Evolutionary conservation across 2,329 filamentous ascomycete genomes (phyloP), one percentile per base, ranked within the genome.

Genomic region (Nigrospora oryzae): DNA sequence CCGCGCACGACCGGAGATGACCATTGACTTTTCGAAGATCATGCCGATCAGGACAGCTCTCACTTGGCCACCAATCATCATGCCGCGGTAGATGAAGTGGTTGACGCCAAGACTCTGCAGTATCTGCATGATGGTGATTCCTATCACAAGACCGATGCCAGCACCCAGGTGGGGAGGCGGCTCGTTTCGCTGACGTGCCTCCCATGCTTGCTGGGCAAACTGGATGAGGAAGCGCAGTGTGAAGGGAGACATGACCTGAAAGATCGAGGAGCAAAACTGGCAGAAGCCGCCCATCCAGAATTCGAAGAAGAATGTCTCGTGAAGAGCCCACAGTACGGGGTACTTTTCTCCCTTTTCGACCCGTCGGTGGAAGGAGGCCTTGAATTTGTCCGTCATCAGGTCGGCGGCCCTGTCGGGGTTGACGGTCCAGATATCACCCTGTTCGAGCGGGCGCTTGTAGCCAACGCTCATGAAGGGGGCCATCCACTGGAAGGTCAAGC

Each of bases 1-100:
- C 63, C 84, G 93, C 17, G 93, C 93, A 42, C 90, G 77, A 11
- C 84, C 88, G 0, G 90, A 96, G 14, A 97, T 77, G 42, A 82
- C 83, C 83, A 96, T 89, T 3, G 89, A 82, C 64, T 97, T 97
- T 61, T 93, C 87, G 57, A 95, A 97, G 46, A 97, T 89, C 47
- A 89, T 68, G 17, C 86, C 80, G 53, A 96, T 95, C 37, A 97
- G 69, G 0, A 88, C 84, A 1, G 83, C 89, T 60, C 91, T 78
- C 8, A 79, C 69, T 66, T 96, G 84, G 0, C 89, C 93, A 50
- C 91, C 93, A 35, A 94, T 80, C 67, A 94, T 83, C 85, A 95
- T 94, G 17, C 91, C 89, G 17, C 83, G 81, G 58, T 91, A 97
- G 58, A 97, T 84, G 66, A 95, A 96, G 58, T 97, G 91, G 57